Base-by-base conservation (phyloP, 129 eudicot genomes). In the Rutidosis leptorrhynchoides region DNA sequence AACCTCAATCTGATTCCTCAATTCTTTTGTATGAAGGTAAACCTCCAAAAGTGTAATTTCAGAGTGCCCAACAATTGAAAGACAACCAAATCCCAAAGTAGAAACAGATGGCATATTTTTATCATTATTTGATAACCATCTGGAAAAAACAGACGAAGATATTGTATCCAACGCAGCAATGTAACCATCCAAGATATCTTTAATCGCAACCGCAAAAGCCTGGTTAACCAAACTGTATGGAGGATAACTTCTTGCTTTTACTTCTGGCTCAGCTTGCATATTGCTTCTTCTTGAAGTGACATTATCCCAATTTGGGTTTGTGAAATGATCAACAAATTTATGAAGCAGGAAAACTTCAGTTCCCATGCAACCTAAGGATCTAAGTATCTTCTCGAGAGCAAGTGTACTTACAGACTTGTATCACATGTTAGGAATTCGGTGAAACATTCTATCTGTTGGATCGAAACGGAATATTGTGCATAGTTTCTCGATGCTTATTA, bases 401-500 rank as follows among this genome's bases (percentile, higher is more conserved):
- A 67, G 69, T 30, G 95, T 92, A 63, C 91, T 92, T 67, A 78
- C 80, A 32, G 86, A 80, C 28, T 82, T 79, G 63, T 72, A 82
- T 96, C 98, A 88, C 74, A 92, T 61, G 78, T 70, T 80, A 43
- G 95, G n/a, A n/a, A n/a, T n/a, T n/a, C n/a, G n/a, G n/a, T n/a
- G n/a, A n/a, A n/a, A n/a, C n/a, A n/a, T n/a, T n/a, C n/a, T n/a
- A n/a, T n/a, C n/a, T n/a, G n/a, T n/a, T n/a, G n/a, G n/a, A n/a
- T n/a, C n/a, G n/a, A n/a, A n/a, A n/a, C n/a, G n/a, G n/a, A n/a
- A n/a, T n/a, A n/a, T n/a, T n/a, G n/a, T n/a, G n/a, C n/a, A 83
- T 49, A 88, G 77, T 69, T 83, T 80, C 16, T 83, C 77, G n/a
- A 88, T 88, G 33, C 95, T 78, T 67, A 69, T 69, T 24, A 92